phyloP scores from a whole-genome alignment of 1,284 basidiomycete species.

The Polyporus tsugae region DNA sequence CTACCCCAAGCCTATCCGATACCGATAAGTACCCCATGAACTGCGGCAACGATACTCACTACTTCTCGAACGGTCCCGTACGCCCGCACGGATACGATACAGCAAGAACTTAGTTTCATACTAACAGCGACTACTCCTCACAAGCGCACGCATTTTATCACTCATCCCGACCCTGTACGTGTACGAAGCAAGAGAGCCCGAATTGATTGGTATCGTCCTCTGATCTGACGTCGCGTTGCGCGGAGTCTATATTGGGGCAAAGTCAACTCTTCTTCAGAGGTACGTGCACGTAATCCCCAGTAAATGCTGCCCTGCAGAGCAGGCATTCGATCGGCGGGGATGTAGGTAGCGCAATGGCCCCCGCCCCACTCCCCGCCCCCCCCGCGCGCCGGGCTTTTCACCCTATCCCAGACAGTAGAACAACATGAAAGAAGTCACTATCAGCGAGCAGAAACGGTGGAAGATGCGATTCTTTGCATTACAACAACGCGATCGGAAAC shows the following conservation, averaged over 20 bases:
- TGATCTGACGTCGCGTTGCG: too few species aligned
- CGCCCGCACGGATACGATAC: not conserved
- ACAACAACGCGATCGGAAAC: not conserved
- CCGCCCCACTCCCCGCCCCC: too few species aligned
- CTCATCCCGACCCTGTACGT: too few species aligned
- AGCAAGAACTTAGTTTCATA: not conserved
- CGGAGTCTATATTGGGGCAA: too few species aligned
- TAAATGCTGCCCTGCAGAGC: too few species aligned
- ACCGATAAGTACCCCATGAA: not conserved
- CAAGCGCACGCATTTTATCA: not conserved
- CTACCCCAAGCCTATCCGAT: not conserved
- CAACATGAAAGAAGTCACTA: too few species aligned
- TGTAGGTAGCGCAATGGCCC: too few species aligned
- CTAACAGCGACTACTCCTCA: not conserved
- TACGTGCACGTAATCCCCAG: too few species aligned
- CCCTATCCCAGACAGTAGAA: too few species aligned
- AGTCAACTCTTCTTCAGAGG: too few species aligned
- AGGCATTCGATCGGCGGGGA: too few species aligned
- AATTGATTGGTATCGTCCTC: not conserved
- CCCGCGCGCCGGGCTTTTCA: too few species aligned
- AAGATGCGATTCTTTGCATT: not conserved
- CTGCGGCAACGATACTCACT: not conserved
- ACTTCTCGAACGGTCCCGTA: not conserved
- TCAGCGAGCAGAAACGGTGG: not conserved
- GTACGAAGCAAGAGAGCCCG: not conserved